Base-by-base conservation (phyloP, 2,329 filamentous ascomycete genomes). In the Pseudohalonectria lignicola region DNA sequence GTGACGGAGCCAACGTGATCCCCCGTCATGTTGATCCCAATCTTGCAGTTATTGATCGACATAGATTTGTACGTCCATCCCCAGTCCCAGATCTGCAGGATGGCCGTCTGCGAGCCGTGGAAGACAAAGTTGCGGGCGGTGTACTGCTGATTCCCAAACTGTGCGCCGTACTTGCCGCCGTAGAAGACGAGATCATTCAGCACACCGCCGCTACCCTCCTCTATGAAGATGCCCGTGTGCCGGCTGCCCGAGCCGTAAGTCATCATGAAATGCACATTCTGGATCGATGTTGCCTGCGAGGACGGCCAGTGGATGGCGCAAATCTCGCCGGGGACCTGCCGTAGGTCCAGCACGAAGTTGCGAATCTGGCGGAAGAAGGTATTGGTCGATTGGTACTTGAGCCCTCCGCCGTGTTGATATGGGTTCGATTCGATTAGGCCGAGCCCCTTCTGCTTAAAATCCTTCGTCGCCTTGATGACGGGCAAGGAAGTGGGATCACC, bases 51-150 rank as follows among this genome's bases (percentile, higher is more conserved):
- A 51, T 74, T 68, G 56, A 85, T 73, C 19, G 56, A 62, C 18
- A 82, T 51, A 21, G 70, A 74, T 58, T 82, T 80, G 62, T 82
- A 82, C 9, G 74, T 78, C 77, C 79, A 86, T 4, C 75, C 71
- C 82, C 82, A 86, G 54, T 82, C 74, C 81, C 82, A 86, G 44
- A 79, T 70, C 64, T 83, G 76, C 54, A 68, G 72, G 40, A 85
- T 74, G 33, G 76, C 82, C 9, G 76, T 81, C 47, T 76, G 63
- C 47, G 74, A 74, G 43, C 69, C 63, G 47, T 71, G 71, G 59
- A 86, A 81, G 16, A 67, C 75, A 45, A 83, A 53, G 50, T 82
- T 82, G 16, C 77, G 69, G 31, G 76, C 74, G 12, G 78, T 82
- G 53, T 82, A 85, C 52, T 85, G 80, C 56, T 81, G 74, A 55